Conservation (phyloP, 495 filamentous ascomycete species). For the Lichina pygmaea region DNA sequence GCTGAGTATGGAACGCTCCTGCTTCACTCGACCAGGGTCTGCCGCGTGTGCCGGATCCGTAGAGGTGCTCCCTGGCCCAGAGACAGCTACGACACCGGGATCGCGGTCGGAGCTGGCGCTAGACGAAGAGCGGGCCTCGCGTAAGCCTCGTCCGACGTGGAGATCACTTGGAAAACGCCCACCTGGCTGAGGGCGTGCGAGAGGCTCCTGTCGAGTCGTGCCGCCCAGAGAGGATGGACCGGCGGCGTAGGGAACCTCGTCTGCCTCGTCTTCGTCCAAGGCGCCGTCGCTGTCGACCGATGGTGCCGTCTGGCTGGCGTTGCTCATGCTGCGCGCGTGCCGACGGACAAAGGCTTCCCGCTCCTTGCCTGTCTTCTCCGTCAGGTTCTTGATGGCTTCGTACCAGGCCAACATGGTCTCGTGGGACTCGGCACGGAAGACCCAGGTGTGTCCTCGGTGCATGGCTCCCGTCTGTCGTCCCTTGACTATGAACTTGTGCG, state of each 20-base stretch:
- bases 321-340: conserved; percentile 50
- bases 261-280: conserved; percentile 72
- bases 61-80: conserved; percentile 5
- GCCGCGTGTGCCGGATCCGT: too few species aligned
- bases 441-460: conserved; percentile 92
- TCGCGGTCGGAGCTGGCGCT: conserved; percentile 46
- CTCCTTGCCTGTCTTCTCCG: conserved; percentile 69
- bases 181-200: conserved; percentile 47
- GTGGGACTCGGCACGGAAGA: conserved; percentile 82
- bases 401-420: conserved; percentile 97
- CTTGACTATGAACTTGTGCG: conserved; percentile 97
- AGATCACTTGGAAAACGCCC: conserved; percentile 78
- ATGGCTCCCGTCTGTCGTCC: conserved; percentile 79
- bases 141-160: conserved; percentile 53
- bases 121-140: conserved; percentile 46
- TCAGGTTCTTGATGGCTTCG: conserved; percentile 68
- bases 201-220: conserved; percentile 5
- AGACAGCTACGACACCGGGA: conserved; percentile 25
- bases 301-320: conserved; percentile 30
- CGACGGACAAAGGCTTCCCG: conserved; percentile 61
- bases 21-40: too few species aligned
- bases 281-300: conserved; percentile 46
- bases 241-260: conserved; percentile 40
- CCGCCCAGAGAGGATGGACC: conserved; percentile 20
- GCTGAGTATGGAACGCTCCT: too few species aligned